Conservation (phyloP, 768 basidiomycete genomes). For the Boletus bicolor region DNA sequence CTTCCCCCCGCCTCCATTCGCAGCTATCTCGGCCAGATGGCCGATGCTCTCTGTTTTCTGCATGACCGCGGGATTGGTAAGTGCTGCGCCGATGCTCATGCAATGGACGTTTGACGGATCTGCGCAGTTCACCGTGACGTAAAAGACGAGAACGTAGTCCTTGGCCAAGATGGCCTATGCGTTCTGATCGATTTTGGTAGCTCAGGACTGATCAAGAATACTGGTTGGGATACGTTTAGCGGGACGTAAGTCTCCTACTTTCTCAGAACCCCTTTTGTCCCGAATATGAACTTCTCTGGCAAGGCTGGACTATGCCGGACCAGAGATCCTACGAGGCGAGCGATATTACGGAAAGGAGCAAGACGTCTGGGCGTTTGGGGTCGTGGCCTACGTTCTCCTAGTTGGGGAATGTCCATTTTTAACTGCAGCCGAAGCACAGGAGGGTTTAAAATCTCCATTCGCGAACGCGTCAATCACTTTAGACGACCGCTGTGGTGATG, state of each 20-base stretch:
- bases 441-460: slow-evolving; percentile 73
- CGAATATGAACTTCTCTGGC: slow-evolving; percentile 11
- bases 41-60: slow-evolving; percentile 85
- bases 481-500: slow-evolving; percentile 78
- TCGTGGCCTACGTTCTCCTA: slow-evolving; percentile 93
- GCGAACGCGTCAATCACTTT: slow-evolving; percentile 71
- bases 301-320: slow-evolving; percentile 91
- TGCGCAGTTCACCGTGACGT: slow-evolving; percentile 87
- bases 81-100: slow-evolving; percentile 18
- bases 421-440: slow-evolving; percentile 88
- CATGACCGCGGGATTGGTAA: slow-evolving; percentile 89
- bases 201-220: slow-evolving; percentile 77
- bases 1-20: slow-evolving; percentile 71
- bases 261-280: background rate
- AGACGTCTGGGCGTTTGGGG: slow-evolving; percentile 98
- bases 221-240: slow-evolving; percentile 89
- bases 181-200: slow-evolving; percentile 98
- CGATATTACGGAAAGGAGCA: slow-evolving; percentile 95
- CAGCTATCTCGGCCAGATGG: slow-evolving; percentile 89
- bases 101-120: slow-evolving; percentile 10
- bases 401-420: slow-evolving; percentile 90
- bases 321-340: slow-evolving; percentile 93
- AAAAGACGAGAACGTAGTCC: slow-evolving; percentile 95
- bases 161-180: slow-evolving; percentile 76
- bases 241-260: slow-evolving; percentile 67